Conservation (phyloP, 495 filamentous ascomycete genomes). For the Recurvomyces mirabilis region DNA sequence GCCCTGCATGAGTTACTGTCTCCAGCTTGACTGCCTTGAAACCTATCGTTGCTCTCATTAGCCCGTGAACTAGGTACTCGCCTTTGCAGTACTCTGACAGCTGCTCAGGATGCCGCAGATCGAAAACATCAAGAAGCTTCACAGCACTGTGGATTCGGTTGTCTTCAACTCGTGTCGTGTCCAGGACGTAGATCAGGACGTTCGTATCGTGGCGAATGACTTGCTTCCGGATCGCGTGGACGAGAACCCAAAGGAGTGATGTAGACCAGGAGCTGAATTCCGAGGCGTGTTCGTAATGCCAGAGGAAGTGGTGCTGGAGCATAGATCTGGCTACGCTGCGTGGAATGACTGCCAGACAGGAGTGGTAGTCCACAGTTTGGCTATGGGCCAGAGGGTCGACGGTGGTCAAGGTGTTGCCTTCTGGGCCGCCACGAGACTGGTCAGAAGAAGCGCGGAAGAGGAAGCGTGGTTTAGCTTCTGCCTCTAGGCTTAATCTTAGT, state of each 20-base stretch:
- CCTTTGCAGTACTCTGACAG: not conserved
- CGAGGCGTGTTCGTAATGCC: not conserved
- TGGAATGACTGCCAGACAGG: not conserved
- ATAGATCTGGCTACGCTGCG: not conserved
- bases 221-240: conserved; percentile 1
- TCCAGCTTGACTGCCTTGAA: not conserved
- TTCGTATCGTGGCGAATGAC: not conserved
- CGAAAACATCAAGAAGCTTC: not conserved
- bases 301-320: not conserved
- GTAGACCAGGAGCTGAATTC: conserved; percentile 8
- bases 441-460: not conserved
- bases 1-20: not conserved
- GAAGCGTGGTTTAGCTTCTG: not conserved
- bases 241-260: conserved; percentile 3
- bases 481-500: no score
- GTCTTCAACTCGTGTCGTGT: not conserved
- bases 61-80: not conserved
- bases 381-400: not conserved
- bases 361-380: not conserved
- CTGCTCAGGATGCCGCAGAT: not conserved
- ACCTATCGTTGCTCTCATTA: not conserved
- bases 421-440: not conserved
- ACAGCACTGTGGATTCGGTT: not conserved
- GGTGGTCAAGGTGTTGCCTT: not conserved
- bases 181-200: conserved; percentile 4